These are phyloP conservation scores for Pseudopithomyces maydicus DNA, from an alignment of 2,329 filamentous ascomycete genomes.

Conservation along the genomic window DNA sequence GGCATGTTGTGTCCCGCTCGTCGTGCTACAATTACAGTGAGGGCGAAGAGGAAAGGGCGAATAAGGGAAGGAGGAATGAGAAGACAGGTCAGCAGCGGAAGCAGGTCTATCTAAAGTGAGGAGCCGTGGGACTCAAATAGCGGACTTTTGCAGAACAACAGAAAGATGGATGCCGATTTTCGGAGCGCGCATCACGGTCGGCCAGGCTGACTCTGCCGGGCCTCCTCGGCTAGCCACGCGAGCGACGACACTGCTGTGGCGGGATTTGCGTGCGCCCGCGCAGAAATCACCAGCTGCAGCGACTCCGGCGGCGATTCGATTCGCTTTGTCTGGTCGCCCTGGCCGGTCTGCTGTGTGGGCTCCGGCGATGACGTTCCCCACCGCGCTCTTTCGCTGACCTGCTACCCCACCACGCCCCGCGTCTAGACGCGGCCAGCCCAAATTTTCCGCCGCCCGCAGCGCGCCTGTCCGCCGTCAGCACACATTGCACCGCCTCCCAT, in stretches of 20 bases:
- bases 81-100: background rate
- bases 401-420: background rate
- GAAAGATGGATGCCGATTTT: constrained; percentile 30
- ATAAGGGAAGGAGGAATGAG: background rate
- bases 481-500: background rate
- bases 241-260: constrained; percentile 4
- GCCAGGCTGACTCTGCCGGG: constrained; percentile 32
- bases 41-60: too few relatives aligned
- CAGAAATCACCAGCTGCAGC: background rate
- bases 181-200: constrained; percentile 27
- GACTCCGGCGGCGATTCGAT: background rate
- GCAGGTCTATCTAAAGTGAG: background rate
- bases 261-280: background rate
- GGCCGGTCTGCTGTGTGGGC: background rate
- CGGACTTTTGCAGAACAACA: background rate
- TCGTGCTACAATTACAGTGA: constrained; percentile 18
- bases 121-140: constrained; percentile 3
- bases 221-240: constrained; percentile 17
- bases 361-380: background rate
- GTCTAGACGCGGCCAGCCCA: background rate
- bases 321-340: background rate
- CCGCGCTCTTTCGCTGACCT: background rate
- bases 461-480: background rate
- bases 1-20: constrained; percentile 64
- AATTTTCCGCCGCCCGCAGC: background rate